These are phyloP conservation scores for Dothideomycetes sp. DNA, from an alignment of 2,329 filamentous ascomycete species.

Conservation along the genomic window DNA sequence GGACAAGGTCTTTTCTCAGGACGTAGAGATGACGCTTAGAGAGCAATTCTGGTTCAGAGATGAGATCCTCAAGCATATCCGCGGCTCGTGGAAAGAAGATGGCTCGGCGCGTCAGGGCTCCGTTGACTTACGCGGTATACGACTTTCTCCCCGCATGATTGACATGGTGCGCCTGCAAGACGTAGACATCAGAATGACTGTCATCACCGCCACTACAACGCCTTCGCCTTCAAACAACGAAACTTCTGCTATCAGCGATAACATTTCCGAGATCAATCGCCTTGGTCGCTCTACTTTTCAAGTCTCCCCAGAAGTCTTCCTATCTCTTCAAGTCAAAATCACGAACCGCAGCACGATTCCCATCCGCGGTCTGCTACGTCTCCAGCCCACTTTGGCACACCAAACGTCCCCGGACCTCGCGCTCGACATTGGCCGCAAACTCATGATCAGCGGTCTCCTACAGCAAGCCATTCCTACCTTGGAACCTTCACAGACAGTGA, in stretches of 20 bases:
- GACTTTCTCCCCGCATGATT: conserved; percentile 67
- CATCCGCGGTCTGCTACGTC: conserved; percentile 60
- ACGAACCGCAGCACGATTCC: conserved; percentile 59
- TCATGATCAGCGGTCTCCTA: conserved; percentile 75
- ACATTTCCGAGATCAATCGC: conserved; percentile 20
- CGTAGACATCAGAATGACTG: conserved; percentile 14
- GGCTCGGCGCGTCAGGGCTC: conserved; percentile 50
- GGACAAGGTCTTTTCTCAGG: conserved; percentile 59
- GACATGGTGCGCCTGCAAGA: conserved; percentile 75
- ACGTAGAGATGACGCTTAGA: conserved; percentile 63
- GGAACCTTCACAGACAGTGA: conserved; percentile 44
- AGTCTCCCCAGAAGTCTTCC: conserved; percentile 49
- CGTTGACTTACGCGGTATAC: conserved; percentile 66
- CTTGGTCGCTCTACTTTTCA: conserved; percentile 35
- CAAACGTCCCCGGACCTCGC: conserved; percentile 56
- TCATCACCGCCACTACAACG: conserved; percentile 2
- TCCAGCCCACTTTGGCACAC: conserved; percentile 67
- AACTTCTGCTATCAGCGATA: conserved; percentile 7
- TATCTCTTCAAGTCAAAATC: conserved; percentile 60
- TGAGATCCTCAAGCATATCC: conserved; percentile 59
- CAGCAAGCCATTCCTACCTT: conserved; percentile 62
- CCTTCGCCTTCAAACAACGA: too few relatives aligned
- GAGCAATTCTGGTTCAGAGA: conserved; percentile 91
- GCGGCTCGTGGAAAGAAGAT: conserved; percentile 59
- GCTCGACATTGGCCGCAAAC: conserved; percentile 69